Evolutionary conservation across 164 flowering plant species (phyloP), one percentile per base, ranked within the genome.

Genomic region (grape (Vitis vinifera)): DNA sequence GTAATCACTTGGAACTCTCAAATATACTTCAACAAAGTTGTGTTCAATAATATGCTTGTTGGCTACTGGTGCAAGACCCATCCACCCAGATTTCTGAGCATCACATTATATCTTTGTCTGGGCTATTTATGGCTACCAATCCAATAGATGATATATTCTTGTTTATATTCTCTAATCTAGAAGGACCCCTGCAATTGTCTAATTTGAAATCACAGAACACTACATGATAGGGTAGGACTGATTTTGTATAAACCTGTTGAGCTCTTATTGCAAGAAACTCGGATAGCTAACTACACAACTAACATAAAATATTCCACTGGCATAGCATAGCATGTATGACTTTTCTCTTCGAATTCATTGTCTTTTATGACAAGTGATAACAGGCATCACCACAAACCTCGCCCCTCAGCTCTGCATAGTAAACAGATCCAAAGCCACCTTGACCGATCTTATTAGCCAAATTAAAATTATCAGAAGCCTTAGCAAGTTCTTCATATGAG

Each of bases 401-500:
- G 70, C 98, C 97, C 82, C 97, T 82, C 68, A 92, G 82, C 78
- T 89, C 94, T 27, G 93, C 98, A 82, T 94, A 94, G 77, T 90
- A 94, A 68, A 94, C 98, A 69, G 92, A 77, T 17, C 97, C 98
- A 77, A 94, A 94, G 17, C 98, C 98, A 73, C 97, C 98, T 86
- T 90, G 68, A 62, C 98, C 98, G 71, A 94, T 90, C 80, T 87
- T 89, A 70, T 88, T 79, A 61, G 91, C 84, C 68, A 84, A 10
- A 75, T 83, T 91, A 85, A 94, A 94, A 75, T 91, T 82, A 76
- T 85, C 66, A 57, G 98, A 88, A 8, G 93, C 94, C 55, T 71
- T 79, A 49, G 98, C 86, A 67, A 94, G 92, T 81, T 94, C 98
- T 69, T 90, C 97, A 75, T 90, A 92, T 14, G 98, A 81, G 76